Percentiles rank a stretch among this genome's conserved stretches.
Evolutionary conservation across 1,284 basidiomycete species (phyloP).

Genomic region (Cryptococcus sp.): DNA sequence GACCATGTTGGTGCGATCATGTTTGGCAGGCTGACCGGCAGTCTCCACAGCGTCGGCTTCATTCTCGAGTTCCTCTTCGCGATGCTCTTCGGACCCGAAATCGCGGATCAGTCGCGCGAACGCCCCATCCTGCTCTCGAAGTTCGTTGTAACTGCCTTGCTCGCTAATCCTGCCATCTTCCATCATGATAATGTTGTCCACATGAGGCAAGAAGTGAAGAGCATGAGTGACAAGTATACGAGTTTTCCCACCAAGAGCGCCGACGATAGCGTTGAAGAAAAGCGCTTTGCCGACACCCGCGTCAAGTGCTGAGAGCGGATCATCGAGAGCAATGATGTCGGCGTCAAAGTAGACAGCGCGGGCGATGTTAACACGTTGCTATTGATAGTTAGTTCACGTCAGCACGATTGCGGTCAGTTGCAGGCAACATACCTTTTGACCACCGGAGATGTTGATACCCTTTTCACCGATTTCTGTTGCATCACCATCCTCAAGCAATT

Average conservation of each 20-base stretch:
- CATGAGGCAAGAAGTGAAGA: slow-evolving; percentile 54
- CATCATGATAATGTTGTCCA: slow-evolving; percentile 55
- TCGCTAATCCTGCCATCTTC: slow-evolving; percentile 74
- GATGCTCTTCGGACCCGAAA: slow-evolving; percentile 62
- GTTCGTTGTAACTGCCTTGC: slow-evolving; percentile 69
- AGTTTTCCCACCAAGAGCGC: slow-evolving; percentile 66
- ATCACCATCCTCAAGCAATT: slow-evolving; percentile 78
- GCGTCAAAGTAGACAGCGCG: slow-evolving; percentile 82
- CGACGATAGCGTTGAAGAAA: slow-evolving; percentile 78
- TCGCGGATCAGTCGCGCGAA: slow-evolving; percentile 72
- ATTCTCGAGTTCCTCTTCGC: slow-evolving; percentile 50
- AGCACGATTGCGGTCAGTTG: too few species aligned
- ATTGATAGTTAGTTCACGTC: too few species aligned
- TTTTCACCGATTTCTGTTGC: slow-evolving; percentile 90
- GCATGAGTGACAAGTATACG: slow-evolving; percentile 66
- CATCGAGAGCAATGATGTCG: slow-evolving; percentile 83
- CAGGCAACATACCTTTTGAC: slow-evolving; percentile 28
- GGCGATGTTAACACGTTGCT: slow-evolving; percentile 62
- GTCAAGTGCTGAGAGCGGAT: slow-evolving; percentile 75
- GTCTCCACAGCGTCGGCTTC: slow-evolving; percentile 52
- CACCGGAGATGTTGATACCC: slow-evolving; percentile 55
- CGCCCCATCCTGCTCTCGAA: slow-evolving; percentile 65
- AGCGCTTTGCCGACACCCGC: slow-evolving; percentile 83
- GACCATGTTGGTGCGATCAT: slow-evolving; percentile 45
- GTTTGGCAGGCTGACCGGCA: slow-evolving; percentile 27